Evolutionary conservation across 805 yeast genomes (phyloP).

Genomic region (Diddensiella caesifluorescens): DNA sequence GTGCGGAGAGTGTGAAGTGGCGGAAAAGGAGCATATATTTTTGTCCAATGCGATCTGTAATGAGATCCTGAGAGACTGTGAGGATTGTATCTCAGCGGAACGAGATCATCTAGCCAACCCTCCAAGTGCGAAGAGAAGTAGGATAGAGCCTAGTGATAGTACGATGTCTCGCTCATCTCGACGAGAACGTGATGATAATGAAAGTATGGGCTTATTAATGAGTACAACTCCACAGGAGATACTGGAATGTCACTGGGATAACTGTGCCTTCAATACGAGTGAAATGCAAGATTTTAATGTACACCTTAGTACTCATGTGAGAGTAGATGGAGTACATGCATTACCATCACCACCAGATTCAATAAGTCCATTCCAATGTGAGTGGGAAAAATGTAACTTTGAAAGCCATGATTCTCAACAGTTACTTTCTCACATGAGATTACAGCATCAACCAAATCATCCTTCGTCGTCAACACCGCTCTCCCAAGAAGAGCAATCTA

Average conservation of each 20-base stretch:
- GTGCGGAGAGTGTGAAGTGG: background rate
- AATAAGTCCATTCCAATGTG: conserved; percentile 44
- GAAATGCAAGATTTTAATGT: conserved; percentile 31
- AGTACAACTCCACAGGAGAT: conserved; percentile 12
- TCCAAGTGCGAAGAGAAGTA: background rate
- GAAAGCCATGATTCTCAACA: conserved; percentile 20
- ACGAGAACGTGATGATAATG: too few species aligned
- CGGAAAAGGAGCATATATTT: background rate
- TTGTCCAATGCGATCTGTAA: background rate
- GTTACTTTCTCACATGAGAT: background rate
- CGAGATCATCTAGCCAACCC: conserved; percentile 1
- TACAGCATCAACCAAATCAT: background rate
- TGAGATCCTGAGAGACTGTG: background rate
- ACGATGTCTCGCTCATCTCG: too few species aligned
- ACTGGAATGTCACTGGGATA: conserved; percentile 59
- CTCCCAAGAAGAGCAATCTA: too few species aligned
- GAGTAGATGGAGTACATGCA: conserved; percentile 20
- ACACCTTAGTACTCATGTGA: conserved; percentile 42
- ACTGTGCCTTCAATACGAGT: conserved; percentile 44
- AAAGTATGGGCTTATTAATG: conserved; percentile 3
- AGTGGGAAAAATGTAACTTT: conserved; percentile 70
- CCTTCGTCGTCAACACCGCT: too few species aligned
- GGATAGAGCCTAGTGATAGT: conserved; percentile 13
- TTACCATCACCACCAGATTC: conserved; percentile 7
- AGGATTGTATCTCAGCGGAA: background rate